A percentile compares a stretch with the other conserved stretches of the same genome.
Conservation (phyloP, 1,284 basidiomycete species). For the Moniliella sp. region DNA sequence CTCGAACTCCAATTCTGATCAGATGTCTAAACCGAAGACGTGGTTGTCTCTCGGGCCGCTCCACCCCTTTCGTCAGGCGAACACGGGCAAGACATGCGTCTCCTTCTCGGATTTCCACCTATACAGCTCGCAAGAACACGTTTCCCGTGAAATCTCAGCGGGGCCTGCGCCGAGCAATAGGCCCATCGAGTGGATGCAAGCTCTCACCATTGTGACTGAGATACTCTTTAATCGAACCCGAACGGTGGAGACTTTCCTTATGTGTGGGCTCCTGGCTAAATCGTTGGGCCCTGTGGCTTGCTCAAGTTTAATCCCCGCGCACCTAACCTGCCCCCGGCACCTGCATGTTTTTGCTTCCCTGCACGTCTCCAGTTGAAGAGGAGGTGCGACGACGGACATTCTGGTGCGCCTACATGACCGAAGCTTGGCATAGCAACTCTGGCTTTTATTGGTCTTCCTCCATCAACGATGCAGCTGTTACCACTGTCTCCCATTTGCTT, state of each 20-base stretch:
- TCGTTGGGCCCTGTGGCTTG: not conserved
- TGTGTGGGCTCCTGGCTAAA: not conserved
- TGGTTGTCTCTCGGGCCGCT: not conserved
- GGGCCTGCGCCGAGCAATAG: constrained; percentile 1
- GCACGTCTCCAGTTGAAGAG: constrained; percentile 2
- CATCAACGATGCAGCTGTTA: constrained; percentile 3
- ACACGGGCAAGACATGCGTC: too few species aligned
- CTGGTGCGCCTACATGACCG: constrained; percentile 7
- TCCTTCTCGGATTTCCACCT: constrained; percentile 7
- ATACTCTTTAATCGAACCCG: constrained; percentile 3
- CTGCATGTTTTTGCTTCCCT: too few species aligned
- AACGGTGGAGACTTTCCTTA: constrained; percentile 2
- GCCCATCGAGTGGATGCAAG: constrained; percentile 5
- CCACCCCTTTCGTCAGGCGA: not conserved
- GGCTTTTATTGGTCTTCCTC: constrained; percentile 3
- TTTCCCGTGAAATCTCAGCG: too few species aligned
- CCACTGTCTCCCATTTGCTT: too few species aligned
- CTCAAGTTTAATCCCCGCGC: too few species aligned
- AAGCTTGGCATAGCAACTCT: constrained; percentile 2
- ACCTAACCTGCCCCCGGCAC: too few species aligned
- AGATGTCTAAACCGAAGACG: too few species aligned
- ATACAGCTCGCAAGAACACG: constrained; percentile 2
- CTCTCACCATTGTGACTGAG: constrained; percentile 2
- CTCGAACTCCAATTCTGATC: too few species aligned
- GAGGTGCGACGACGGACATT: constrained; percentile 5